Evolutionary conservation across 1,284 basidiomycete species (phyloP).

Genomic region (Boletus albobrunnescens): DNA sequence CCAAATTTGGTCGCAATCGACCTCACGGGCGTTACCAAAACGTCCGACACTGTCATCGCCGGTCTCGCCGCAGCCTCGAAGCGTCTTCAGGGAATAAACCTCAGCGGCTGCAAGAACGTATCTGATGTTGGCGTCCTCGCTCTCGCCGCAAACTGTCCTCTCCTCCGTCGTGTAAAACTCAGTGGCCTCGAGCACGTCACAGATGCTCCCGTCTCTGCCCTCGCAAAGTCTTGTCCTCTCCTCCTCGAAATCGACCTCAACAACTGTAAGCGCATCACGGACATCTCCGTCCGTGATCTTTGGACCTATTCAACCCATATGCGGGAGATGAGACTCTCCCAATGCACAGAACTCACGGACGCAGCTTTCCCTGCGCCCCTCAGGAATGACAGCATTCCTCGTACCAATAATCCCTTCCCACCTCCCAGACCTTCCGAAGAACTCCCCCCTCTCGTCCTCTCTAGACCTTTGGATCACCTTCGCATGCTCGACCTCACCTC

Average conservation of each 20-base stretch:
- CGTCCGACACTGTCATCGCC: conserved; percentile 68
- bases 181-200: conserved; percentile 75
- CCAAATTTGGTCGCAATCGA: conserved; percentile 86
- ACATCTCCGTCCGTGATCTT: conserved; percentile 77
- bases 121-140: conserved; percentile 77
- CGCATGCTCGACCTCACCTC: conserved; percentile 89
- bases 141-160: conserved; percentile 71
- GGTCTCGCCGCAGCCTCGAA: conserved; percentile 69
- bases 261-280: conserved; percentile 76
- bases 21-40: conserved; percentile 69
- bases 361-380: conserved; percentile 78
- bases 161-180: conserved; percentile 87
- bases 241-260: conserved; percentile 94
- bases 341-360: conserved; percentile 79
- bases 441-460: conserved; percentile 59
- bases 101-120: conserved; percentile 80
- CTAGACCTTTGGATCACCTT: conserved; percentile 71
- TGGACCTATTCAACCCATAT: conserved; percentile 80
- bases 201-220: conserved; percentile 71
- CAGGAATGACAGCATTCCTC: conserved; percentile 37
- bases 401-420: conserved; percentile 52
- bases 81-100: conserved; percentile 89
- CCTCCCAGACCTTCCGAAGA: conserved; percentile 38
- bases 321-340: conserved; percentile 87
- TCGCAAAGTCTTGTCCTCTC: conserved; percentile 82